These are phyloP conservation scores for Daldinia vernicosa DNA, from an alignment of 495 filamentous ascomycete species.

Conservation along the genomic window DNA sequence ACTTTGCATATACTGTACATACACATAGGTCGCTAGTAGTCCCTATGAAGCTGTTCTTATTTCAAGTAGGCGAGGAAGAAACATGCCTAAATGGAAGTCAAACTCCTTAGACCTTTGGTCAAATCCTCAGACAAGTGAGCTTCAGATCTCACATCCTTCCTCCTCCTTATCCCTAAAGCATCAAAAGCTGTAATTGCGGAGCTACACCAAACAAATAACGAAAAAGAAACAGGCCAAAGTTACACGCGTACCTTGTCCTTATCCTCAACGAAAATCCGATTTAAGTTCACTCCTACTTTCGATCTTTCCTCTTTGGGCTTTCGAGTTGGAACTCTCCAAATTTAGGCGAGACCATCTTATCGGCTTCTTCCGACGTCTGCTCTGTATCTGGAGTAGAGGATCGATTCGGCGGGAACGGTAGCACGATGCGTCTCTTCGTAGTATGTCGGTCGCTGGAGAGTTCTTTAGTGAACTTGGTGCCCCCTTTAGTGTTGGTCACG, in stretches of 20 bases:
- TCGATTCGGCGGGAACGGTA: not conserved
- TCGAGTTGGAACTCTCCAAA: not conserved
- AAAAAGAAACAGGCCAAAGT: not conserved
- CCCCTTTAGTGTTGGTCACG: not conserved
- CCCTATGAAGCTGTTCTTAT: not conserved
- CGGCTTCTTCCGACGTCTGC: not conserved
- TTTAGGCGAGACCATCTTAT: not conserved
- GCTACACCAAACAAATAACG: not conserved
- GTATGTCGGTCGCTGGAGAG: not conserved
- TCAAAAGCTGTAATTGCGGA: not conserved
- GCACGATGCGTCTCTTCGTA: constrained; percentile 5
- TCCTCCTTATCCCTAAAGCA: not conserved
- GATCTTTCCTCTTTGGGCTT: not conserved
- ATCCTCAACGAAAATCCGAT: not conserved
- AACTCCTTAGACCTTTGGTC: not conserved
- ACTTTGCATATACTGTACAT: not conserved
- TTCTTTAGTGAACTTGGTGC: constrained; percentile 6
- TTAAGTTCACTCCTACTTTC: not conserved
- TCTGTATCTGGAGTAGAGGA: not conserved
- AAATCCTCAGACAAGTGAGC: not conserved
- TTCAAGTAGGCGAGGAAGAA: not conserved
- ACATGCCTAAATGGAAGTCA: not conserved
- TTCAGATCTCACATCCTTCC: not conserved
- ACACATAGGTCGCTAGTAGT: not conserved
- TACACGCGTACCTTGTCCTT: not conserved